These are phyloP conservation scores for Cylindrodendrum hubeiense DNA, from an alignment of 2,329 filamentous ascomycete genomes.

Conservation along the genomic window DNA sequence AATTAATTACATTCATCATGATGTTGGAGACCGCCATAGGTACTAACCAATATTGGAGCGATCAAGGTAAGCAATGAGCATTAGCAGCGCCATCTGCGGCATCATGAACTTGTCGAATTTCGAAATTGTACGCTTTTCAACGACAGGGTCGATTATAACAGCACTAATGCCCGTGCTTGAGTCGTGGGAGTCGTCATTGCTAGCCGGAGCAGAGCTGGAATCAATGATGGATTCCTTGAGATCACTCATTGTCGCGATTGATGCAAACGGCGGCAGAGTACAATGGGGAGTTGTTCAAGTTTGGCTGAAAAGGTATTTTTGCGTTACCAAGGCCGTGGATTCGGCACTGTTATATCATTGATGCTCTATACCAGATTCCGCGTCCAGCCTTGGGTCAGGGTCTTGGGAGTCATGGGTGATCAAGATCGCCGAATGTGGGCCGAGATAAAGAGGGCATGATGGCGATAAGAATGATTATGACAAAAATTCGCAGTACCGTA, in stretches of 20 bases:
- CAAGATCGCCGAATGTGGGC: too few species aligned
- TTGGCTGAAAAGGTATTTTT: not conserved
- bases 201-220: not conserved
- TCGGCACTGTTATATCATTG: too few species aligned
- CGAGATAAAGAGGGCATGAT: not conserved
- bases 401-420: too few species aligned
- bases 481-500: too few species aligned
- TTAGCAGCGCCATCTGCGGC: constrained; percentile 42
- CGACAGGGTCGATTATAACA: not conserved
- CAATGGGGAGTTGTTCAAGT: not conserved
- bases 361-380: too few species aligned
- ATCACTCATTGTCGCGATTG: not conserved
- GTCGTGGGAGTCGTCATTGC: not conserved
- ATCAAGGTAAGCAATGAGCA: constrained; percentile 44
- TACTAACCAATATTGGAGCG: constrained; percentile 43
- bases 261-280: not conserved
- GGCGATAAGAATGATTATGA: not conserved
- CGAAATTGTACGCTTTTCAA: constrained; percentile 31
- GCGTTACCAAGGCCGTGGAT: too few species aligned
- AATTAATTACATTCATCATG: not conserved
- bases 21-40: not conserved
- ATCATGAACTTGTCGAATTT: constrained; percentile 46
- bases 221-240: not conserved
- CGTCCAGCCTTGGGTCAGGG: too few species aligned
- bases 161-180: not conserved